phyloP scores from a whole-genome alignment of 352 stramenopile species.

The Peronospora farinosa region DNA sequence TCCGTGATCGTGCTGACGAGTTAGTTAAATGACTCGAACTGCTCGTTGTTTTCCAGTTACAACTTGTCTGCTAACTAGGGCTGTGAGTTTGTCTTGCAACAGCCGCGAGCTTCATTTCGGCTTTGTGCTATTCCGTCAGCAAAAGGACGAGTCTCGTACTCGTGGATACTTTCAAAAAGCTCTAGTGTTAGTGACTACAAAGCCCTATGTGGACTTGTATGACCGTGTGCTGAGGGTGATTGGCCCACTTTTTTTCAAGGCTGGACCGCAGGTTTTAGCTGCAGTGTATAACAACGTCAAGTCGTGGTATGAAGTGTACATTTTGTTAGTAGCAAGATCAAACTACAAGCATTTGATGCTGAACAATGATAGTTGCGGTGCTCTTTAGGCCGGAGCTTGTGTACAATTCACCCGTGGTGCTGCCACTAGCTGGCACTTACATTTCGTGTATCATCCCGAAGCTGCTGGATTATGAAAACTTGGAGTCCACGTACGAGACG shows the following conservation, averaged over 20 bases:
- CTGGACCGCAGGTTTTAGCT: slow-evolving; percentile 54
- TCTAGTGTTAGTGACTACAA: slow-evolving; percentile 66
- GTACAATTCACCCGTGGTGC: slow-evolving; percentile 37
- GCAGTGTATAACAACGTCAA: slow-evolving; percentile 69
- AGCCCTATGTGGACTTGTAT: slow-evolving; percentile 75
- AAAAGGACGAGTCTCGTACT: slow-evolving; percentile 56
- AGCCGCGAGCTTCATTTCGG: slow-evolving; percentile 56
- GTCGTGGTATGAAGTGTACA: slow-evolving; percentile 37
- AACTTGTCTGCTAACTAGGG: slow-evolving; percentile 8
- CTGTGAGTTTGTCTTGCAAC: slow-evolving; percentile 10
- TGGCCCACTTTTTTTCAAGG: slow-evolving; percentile 76
- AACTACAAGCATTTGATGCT: slow-evolving; percentile 1
- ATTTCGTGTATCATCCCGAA: slow-evolving; percentile 71
- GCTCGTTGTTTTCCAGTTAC: background rate
- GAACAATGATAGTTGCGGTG: background rate
- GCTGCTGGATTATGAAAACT: slow-evolving; percentile 46
- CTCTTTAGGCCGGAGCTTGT: slow-evolving; percentile 43
- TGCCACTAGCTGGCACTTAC: slow-evolving; percentile 70
- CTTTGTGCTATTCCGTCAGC: slow-evolving; percentile 82
- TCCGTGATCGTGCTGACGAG: slow-evolving; percentile 35
- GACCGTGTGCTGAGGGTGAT: slow-evolving; percentile 62
- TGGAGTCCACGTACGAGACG: slow-evolving; percentile 34
- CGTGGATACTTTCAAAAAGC: slow-evolving; percentile 83
- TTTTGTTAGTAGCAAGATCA: background rate
- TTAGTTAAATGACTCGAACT: slow-evolving; percentile 13